Evolutionary conservation across 2,329 filamentous ascomycete genomes (phyloP).

Genomic region (Celoporthe dispersa): DNA sequence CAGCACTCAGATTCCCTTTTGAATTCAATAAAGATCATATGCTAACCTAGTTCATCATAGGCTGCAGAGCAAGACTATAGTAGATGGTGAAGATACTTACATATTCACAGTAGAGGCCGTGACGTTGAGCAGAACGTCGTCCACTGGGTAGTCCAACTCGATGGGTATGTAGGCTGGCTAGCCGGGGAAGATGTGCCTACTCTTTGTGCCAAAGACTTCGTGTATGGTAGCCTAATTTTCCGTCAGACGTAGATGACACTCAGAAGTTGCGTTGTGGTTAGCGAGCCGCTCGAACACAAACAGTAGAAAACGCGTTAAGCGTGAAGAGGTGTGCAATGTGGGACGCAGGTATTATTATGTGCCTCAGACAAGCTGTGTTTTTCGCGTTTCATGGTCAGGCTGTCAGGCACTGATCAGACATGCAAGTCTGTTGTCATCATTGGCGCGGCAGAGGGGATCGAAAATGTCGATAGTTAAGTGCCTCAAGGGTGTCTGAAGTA

Average conservation of each 20-base stretch:
- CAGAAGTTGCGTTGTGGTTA: neutral
- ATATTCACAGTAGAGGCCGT: no score
- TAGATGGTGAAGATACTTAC: no score
- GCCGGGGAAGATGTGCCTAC: no score
- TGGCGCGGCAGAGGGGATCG: neutral
- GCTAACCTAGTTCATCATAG: no score
- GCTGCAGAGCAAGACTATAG: no score
- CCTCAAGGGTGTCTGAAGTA: neutral
- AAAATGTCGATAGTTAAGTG: neutral
- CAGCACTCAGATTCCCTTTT: no score
- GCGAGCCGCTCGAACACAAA: neutral
- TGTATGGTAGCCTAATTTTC: neutral
- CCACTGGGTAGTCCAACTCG: no score
- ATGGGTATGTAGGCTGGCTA: no score
- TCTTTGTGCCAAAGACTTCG: no score
- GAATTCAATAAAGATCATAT: no score
- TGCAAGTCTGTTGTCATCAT: slow-evolving; percentile 14
- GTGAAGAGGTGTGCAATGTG: neutral
- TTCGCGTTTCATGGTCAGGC: slow-evolving; percentile 1
- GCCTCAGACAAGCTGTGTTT: neutral
- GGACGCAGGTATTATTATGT: neutral
- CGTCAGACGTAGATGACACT: no score
- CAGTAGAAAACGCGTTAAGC: neutral
- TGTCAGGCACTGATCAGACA: slow-evolving; percentile 11
- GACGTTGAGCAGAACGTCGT: no score